These are phyloP conservation scores for Penicillium samsonianum DNA, from an alignment of 495 filamentous ascomycete species.

Conservation along the genomic window DNA sequence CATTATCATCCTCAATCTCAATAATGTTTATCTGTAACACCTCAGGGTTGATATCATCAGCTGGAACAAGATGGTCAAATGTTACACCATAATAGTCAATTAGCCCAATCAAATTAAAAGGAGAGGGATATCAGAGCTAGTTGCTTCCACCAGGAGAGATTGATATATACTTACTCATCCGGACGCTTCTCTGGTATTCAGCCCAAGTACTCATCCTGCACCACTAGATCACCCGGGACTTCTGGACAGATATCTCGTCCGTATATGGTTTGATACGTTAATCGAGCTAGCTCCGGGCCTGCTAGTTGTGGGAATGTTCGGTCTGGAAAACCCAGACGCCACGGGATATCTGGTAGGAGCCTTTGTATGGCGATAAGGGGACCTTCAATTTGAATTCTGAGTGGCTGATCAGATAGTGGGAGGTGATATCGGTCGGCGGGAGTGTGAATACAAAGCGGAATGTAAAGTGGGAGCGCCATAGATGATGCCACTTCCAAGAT, in stretches of 20 bases:
- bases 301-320: slow-evolving; percentile 28
- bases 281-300: slow-evolving; percentile 30
- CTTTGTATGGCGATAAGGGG: slow-evolving; percentile 29
- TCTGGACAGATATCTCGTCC: slow-evolving; percentile 21
- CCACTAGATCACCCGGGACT: slow-evolving; percentile 29
- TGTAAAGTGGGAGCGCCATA: slow-evolving; percentile 27
- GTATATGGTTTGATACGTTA: slow-evolving; percentile 32
- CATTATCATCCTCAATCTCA: slow-evolving; percentile 33
- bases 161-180: slow-evolving; percentile 1
- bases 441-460: slow-evolving; percentile 21
- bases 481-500: not conserved
- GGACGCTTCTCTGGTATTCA: slow-evolving; percentile 28
- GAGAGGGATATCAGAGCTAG: not conserved
- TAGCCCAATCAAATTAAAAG: slow-evolving; percentile 14
- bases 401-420: slow-evolving; percentile 23
- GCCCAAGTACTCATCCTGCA: slow-evolving; percentile 34
- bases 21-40: slow-evolving; percentile 38
- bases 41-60: slow-evolving; percentile 32
- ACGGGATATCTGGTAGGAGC: slow-evolving; percentile 30
- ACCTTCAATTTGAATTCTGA: slow-evolving; percentile 36
- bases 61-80: slow-evolving; percentile 40
- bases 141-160: slow-evolving; percentile 3
- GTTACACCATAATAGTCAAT: slow-evolving; percentile 45
- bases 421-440: slow-evolving; percentile 24
- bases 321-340: slow-evolving; percentile 18